Evolutionary conservation across 805 yeast genomes (phyloP), one percentile per base, ranked within the genome.

Genomic region (Yamadazyma laniorum): DNA sequence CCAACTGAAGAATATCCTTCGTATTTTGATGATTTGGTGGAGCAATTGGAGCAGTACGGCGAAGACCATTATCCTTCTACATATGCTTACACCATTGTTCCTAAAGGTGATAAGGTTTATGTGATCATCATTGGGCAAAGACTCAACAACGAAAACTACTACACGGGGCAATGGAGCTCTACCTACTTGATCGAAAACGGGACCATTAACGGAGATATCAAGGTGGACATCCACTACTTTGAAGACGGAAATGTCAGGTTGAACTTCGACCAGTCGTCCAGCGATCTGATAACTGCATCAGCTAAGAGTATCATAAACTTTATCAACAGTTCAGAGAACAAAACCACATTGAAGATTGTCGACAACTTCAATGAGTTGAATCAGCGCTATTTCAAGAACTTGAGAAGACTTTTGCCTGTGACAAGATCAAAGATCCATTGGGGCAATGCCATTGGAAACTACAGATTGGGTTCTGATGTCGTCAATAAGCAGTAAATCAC

Each of bases 211-310:
- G 96, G 95, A 4, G 55, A 57, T 5, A 72, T 87, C 25, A 60
- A 58, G 15, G 73, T 89, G 22, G 90, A 86, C 48, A 83, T 90
- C 28, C 99, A 91, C 61, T 93, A 90, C 60, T 93, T 77, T 58
- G 99, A 91, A 63, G 98, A 91, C 50, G 99, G 99, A 21, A 91
- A 91, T 54, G 98, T 91, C 14, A 74, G 91, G 36, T 75, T 93
- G 52, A 79, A 76, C 44, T 65, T 57, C 29, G 58, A 60, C 7
- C 70, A 68, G 18, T 50, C 52, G 3, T 48, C 74, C 1, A 51
- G 50, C 5, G 63, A 59, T 16, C 37, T 52, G 3, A 28, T 40
- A 5, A 34, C 46, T 3, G 58, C 56, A 3, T 44, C 42, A 29
- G 61, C 64, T 3, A 48, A 55, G 5, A 48, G 46, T 4, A 59